Conservation (phyloP, 2,329 filamentous ascomycete species). For the Bipolaris sorokiniana region DNA sequence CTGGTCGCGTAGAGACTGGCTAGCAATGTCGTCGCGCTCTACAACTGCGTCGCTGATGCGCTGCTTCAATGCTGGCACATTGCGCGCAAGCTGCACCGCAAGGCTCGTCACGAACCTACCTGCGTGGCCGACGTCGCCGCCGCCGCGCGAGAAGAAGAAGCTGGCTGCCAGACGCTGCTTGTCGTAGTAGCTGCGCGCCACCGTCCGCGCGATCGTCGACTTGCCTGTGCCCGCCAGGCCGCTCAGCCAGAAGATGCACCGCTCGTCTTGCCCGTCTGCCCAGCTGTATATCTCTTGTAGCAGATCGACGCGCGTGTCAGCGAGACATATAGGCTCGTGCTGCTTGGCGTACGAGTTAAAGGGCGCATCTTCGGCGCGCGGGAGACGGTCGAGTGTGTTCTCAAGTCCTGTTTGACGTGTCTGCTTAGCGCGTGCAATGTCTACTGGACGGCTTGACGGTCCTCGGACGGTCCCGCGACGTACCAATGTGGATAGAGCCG, state of each 20-base stretch:
- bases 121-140: constrained; percentile 19
- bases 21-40: constrained; percentile 12
- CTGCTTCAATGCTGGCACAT: constrained; percentile 32
- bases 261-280: constrained; percentile 19
- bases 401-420: constrained; percentile 2
- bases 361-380: constrained; percentile 18
- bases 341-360: constrained; percentile 31
- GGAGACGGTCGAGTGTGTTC: neutral
- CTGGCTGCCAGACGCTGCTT: too few relatives aligned
- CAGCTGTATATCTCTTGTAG: constrained; percentile 32
- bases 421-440: neutral
- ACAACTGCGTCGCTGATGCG: constrained; percentile 21
- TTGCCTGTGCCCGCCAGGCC: constrained; percentile 33
- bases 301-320: constrained; percentile 30
- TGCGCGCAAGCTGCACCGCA: constrained; percentile 19
- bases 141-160: constrained; percentile 25
- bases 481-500: constrained; percentile 1
- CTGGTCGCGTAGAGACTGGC: constrained; percentile 22
- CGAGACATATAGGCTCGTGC: constrained; percentile 29
- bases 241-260: constrained; percentile 38
- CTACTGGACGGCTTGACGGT: neutral
- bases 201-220: constrained; percentile 34
- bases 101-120: constrained; percentile 23
- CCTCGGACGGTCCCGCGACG: neutral
- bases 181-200: constrained; percentile 26